Base-by-base conservation (phyloP, 257 asterid genomes). In the Ajuga chamaepitys region DNA sequence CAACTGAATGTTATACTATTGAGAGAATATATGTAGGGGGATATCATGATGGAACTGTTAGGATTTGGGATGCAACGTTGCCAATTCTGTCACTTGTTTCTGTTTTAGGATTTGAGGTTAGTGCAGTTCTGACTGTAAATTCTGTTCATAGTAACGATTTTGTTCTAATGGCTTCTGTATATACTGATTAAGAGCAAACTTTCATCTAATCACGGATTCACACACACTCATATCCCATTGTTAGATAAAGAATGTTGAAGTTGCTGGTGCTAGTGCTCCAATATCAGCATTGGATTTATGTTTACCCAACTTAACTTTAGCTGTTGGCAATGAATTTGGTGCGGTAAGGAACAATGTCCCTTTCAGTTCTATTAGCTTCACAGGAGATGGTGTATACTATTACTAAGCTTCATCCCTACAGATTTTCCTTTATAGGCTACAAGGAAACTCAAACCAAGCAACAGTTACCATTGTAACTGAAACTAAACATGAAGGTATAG, bases 51-150 rank as follows among this genome's bases (percentile, higher is more conserved):
- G 97, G 99, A 75, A 80, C 85, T 62, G 80, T 88, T 64, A 88
- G 91, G 74, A 68, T 94, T 62, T 94, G 96, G 96, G 94, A 94
- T 77, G 95, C 96, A 71, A 88, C 96, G 0, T 78, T 63, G 66
- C 95, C 99, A 10, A 82, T 85, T 68, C 69, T 90, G 70, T 83
- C 86, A 37, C 84, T 86, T 66, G 62, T 81, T 77, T 74, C 81
- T 77, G 82, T 83, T 68, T 68, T 88, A 40, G 76, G 58, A 62
- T 58, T 70, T 74, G 88, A 86, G 96, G 99, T 94, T 47, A 68
- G 89, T 70, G 70, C 51, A 35, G 41, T 55, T 58, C 55, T 22
- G 40, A 54, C 45, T 51, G 46, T 40, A 45, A 75, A 66, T 70
- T 25, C 56, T 71, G 59, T 42, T 13, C 50, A 32, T 20, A 17